Conservation (phyloP, 129 eudicot genomes). For the Cynara cardunculus region DNA sequence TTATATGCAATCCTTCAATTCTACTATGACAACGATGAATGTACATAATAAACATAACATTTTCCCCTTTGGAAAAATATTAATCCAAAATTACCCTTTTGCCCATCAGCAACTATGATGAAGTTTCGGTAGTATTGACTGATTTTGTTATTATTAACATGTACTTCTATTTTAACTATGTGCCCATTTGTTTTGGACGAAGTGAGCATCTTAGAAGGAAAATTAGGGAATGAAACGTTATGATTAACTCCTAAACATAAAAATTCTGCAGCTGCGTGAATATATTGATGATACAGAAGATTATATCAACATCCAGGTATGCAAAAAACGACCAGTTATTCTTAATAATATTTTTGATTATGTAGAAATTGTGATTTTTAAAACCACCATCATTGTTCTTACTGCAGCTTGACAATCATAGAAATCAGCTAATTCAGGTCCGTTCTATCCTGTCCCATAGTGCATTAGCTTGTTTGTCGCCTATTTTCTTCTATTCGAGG, state of each 20-base stretch:
- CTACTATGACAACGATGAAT: no score
- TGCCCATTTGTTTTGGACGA: background rate
- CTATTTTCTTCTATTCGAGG: background rate
- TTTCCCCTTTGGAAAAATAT: no score
- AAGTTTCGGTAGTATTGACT: background rate
- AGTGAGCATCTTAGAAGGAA: background rate
- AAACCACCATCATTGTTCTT: background rate
- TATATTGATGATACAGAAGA: conserved; percentile 93
- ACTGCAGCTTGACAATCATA: conserved; percentile 93
- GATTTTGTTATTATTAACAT: background rate
- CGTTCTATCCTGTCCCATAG: background rate
- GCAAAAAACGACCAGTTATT: background rate
- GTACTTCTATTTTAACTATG: background rate
- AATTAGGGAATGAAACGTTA: background rate
- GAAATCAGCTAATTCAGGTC: conserved; percentile 98
- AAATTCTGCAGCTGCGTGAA: conserved; percentile 74
- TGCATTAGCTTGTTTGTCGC: background rate
- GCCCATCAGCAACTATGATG: no score
- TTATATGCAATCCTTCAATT: no score
- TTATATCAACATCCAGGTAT: conserved; percentile 92
- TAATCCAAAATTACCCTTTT: no score
- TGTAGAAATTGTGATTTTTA: conserved; percentile 4
- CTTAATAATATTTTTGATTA: background rate
- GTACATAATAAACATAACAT: no score
- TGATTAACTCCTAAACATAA: background rate